These are phyloP conservation scores for Monotropa hypopitys DNA, from an alignment of 179 eudicot species.

Conservation along the genomic window DNA sequence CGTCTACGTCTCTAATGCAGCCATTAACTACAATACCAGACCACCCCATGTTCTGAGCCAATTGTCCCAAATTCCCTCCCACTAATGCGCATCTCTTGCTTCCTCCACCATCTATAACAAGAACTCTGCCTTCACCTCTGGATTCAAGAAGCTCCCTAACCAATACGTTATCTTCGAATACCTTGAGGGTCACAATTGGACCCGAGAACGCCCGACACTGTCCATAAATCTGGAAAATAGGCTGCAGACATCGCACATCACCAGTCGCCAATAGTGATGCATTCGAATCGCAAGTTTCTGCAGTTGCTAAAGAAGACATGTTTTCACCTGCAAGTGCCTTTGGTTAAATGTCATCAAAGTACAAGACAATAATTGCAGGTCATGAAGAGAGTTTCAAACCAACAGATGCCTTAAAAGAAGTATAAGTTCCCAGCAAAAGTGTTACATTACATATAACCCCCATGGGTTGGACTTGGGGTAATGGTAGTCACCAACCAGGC, in stretches of 20 bases:
- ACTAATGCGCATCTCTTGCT: slow-evolving; percentile 41
- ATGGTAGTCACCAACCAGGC: neutral
- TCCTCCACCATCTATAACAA: slow-evolving; percentile 35
- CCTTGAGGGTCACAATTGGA: slow-evolving; percentile 30
- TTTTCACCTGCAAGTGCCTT: neutral
- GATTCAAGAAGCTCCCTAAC: slow-evolving; percentile 36
- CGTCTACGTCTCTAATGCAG: slow-evolving; percentile 36
- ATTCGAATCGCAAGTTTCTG: slow-evolving; percentile 35
- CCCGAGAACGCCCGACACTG: slow-evolving; percentile 33
- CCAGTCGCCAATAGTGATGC: slow-evolving; percentile 22
- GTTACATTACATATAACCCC: neutral
- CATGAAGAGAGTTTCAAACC: neutral
- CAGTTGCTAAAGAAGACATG: slow-evolving; percentile 35
- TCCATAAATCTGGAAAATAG: slow-evolving; percentile 34
- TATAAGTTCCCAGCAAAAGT: too few relatives aligned
- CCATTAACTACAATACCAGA: slow-evolving; percentile 34
- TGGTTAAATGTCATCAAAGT: neutral
- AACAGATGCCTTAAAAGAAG: neutral
- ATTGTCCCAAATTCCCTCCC: slow-evolving; percentile 34
- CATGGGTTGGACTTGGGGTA: too few relatives aligned
- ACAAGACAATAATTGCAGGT: neutral
- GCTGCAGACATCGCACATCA: slow-evolving; percentile 28
- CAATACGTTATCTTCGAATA: slow-evolving; percentile 35
- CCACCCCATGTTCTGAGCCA: slow-evolving; percentile 40
- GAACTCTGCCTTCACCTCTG: slow-evolving; percentile 34